Conservation (phyloP, 306 rosid species). For the Nissolia schottii region DNA sequence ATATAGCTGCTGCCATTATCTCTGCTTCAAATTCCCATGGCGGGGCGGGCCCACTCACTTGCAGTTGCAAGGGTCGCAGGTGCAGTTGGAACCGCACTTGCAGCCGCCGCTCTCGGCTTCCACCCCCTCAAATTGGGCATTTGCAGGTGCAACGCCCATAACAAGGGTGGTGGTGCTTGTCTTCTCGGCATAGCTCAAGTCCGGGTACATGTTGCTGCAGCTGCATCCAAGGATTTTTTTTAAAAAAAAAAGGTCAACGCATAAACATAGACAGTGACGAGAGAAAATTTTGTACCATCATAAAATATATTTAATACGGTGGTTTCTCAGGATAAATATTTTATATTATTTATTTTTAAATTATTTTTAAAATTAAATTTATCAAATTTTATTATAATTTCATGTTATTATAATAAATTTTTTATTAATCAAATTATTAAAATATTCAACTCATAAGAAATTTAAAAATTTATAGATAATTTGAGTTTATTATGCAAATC, state of each 20-base stretch:
- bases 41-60: constrained; percentile 46
- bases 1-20: not conserved
- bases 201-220: constrained; percentile 39
- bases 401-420: too few species aligned
- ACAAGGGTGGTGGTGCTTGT: constrained; percentile 35
- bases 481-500: too few species aligned
- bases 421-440: too few species aligned
- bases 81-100: constrained; percentile 71
- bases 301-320: too few species aligned
- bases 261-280: too few species aligned
- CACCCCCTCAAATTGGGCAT: constrained; percentile 36
- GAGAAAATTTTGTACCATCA: too few species aligned
- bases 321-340: too few species aligned
- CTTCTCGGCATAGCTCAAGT: constrained; percentile 37
- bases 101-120: constrained; percentile 49
- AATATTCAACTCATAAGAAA: too few species aligned
- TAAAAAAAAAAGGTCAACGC: not conserved
- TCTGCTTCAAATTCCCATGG: constrained; percentile 35
- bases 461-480: too few species aligned
- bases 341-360: too few species aligned
- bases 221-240: constrained; percentile 29
- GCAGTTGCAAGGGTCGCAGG: constrained; percentile 73
- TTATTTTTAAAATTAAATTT: too few species aligned
- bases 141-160: constrained; percentile 45
- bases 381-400: too few species aligned